Evolutionary conservation across 495 filamentous ascomycete genomes (phyloP).

Genomic region (Aspergillus carlsbadensis): DNA sequence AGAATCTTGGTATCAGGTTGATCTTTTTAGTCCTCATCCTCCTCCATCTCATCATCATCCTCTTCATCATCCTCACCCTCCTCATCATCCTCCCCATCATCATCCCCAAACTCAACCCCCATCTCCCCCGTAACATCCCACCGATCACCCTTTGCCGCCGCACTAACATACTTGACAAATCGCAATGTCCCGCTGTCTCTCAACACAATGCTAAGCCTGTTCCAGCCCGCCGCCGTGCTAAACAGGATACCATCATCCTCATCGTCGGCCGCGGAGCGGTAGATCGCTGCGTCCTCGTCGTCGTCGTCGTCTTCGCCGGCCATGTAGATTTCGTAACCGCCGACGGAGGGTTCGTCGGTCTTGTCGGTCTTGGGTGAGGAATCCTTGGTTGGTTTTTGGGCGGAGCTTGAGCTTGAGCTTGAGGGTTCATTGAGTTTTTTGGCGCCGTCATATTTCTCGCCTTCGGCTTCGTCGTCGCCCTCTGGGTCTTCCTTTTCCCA

Average conservation of each 20-base stretch:
- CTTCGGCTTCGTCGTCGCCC: conserved; percentile 44
- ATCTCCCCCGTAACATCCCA: conserved; percentile 83
- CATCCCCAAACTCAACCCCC: conserved; percentile 45
- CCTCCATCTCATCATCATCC: conserved; percentile 21
- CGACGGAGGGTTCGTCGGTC: conserved; percentile 58
- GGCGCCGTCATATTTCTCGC: conserved; percentile 10
- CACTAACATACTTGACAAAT: conserved; percentile 96
- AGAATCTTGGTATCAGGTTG: too few species aligned
- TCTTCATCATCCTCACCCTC: conserved; percentile 26
- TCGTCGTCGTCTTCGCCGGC: conserved; percentile 70
- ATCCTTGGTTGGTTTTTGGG: conserved; percentile 18
- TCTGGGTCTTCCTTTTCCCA: conserved; percentile 74
- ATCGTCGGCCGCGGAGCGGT: conserved; percentile 67
- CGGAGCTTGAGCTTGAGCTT: conserved; percentile 4
- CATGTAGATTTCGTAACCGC: conserved; percentile 93
- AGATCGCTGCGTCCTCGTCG: conserved; percentile 60
- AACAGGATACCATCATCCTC: conserved; percentile 93
- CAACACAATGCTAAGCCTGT: conserved; percentile 82
- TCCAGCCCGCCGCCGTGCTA: conserved; percentile 85
- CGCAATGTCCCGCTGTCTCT: conserved; percentile 81
- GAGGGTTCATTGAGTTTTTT: not conserved
- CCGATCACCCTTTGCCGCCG: conserved; percentile 76
- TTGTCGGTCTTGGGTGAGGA: not conserved
- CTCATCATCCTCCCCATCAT: conserved; percentile 41
- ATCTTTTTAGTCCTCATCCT: conserved; percentile 16